Base-by-base conservation (phyloP, 2,329 filamentous ascomycete species). In the Sporothrix mexicana region DNA sequence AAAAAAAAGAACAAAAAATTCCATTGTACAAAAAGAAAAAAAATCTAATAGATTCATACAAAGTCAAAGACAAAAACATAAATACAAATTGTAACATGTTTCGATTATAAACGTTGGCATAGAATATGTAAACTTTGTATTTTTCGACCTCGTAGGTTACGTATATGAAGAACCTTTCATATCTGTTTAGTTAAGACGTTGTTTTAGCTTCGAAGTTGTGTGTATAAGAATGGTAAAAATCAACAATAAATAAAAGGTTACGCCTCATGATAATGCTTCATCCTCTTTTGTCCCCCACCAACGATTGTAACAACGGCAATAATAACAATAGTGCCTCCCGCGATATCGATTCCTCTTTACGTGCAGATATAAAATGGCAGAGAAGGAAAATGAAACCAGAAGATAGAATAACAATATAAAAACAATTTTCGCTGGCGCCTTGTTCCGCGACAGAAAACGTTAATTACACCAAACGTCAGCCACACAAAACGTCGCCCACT, bases 211-310 rank as follows among this genome's bases (percentile, higher is more conserved):
- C n/a, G 3, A 62, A 13, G 43, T 43, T 30, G 53, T 57, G 41
- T 57, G 23, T 57, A 30, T 15, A 47, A 66, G 7, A 66, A 55
- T 6, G 13, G 51, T 53, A 23, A 23, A 20, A 23, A 55, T 55
- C 30, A 36, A 36, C 17, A 17, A 10, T 55, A 25, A 55, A 53
- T 9, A 53, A 5, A 55, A 25, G 51, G 20, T 45, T 47, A 43
- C 61, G 61, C 61, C 61, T 66, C 61, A 45, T 25, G 45, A 64
- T 23, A n/a, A 66, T 66, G 61, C 61, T 47, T 55, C 59, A 6
- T 5, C 53, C 13, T 25, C 25, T n/a, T 36, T n/a, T 55, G 9
- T 12, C 51, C 51, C 8, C 30, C 30, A 17, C 13, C 59, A 62
- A 12, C 59, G 8, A 5, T 62, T 17, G n/a, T 8, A 45, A 51